phyloP scores from a whole-genome alignment of 805 yeast genomes.

The Saccharomycopsis sp. region DNA sequence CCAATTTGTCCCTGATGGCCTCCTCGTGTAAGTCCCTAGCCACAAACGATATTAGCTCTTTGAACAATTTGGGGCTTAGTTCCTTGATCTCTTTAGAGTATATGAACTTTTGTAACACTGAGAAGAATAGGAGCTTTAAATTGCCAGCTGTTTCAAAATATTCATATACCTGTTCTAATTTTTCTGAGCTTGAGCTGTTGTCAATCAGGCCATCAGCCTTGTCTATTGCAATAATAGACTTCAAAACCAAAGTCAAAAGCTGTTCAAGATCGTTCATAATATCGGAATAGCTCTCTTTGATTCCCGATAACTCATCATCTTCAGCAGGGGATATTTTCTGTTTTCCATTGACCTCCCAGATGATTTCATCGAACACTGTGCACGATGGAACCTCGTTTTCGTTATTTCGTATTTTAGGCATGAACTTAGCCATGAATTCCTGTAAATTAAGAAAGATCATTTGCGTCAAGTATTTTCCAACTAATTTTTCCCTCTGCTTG shows the following conservation, averaged over 20 bases:
- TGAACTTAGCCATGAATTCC: background rate
- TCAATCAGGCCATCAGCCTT: background rate
- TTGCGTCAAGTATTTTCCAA: conserved; percentile 49
- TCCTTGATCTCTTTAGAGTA: conserved; percentile 30
- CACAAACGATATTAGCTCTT: conserved; percentile 49
- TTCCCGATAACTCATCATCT: background rate
- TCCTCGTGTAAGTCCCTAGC: conserved; percentile 23
- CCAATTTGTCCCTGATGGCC: conserved; percentile 35
- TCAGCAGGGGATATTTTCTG: background rate
- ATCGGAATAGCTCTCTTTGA: background rate
- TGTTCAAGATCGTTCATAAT: background rate
- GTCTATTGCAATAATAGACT: background rate
- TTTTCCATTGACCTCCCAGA: background rate
- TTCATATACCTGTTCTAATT: conserved; percentile 38
- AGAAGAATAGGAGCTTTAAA: conserved; percentile 33
- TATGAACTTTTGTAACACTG: conserved; percentile 29
- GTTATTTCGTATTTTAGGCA: background rate
- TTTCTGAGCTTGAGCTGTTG: background rate
- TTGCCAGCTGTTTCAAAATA: conserved; percentile 49
- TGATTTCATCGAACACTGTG: background rate
- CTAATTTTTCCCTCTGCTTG: conserved; percentile 38
- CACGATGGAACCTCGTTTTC: background rate
- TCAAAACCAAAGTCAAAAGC: background rate
- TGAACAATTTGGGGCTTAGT: conserved; percentile 41
- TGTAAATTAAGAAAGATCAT: conserved; percentile 48